Conservation (phyloP, 345 rosid genomes). For the Hibiscus trionum region DNA sequence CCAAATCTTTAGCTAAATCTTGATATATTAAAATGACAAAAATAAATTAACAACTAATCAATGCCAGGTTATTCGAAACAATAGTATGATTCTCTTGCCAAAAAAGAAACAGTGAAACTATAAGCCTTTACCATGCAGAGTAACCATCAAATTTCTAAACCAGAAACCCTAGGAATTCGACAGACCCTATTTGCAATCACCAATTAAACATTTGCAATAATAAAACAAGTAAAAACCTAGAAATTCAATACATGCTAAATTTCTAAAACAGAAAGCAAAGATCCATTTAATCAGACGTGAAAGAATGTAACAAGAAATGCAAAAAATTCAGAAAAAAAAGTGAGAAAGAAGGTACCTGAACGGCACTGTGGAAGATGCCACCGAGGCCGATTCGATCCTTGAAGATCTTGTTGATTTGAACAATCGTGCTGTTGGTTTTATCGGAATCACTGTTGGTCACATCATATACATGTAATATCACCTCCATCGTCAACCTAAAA, state of each 20-base stretch:
- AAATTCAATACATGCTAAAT: not conserved
- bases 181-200: too few species aligned
- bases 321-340: not conserved
- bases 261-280: slow-evolving; percentile 14
- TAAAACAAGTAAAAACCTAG: not conserved
- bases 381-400: slow-evolving; percentile 91
- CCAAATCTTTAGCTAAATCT: not conserved
- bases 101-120: not conserved
- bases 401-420: slow-evolving; percentile 91
- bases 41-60: not conserved
- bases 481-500: slow-evolving; percentile 49
- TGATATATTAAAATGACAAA: not conserved
- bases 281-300: slow-evolving; percentile 12
- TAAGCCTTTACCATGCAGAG: not conserved
- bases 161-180: too few species aligned
- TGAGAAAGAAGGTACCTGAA: slow-evolving; percentile 50
- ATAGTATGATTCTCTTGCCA: not conserved
- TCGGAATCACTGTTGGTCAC: slow-evolving; percentile 97
- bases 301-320: not conserved
- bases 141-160: not conserved
- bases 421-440: slow-evolving; percentile 81
- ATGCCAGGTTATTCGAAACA: not conserved
- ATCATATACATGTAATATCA: slow-evolving; percentile 74
- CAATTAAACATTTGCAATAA: not conserved
- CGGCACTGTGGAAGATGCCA: slow-evolving; percentile 98